Conservation (phyloP, 1,284 basidiomycete genomes). For the Sphagnurus paluster region DNA sequence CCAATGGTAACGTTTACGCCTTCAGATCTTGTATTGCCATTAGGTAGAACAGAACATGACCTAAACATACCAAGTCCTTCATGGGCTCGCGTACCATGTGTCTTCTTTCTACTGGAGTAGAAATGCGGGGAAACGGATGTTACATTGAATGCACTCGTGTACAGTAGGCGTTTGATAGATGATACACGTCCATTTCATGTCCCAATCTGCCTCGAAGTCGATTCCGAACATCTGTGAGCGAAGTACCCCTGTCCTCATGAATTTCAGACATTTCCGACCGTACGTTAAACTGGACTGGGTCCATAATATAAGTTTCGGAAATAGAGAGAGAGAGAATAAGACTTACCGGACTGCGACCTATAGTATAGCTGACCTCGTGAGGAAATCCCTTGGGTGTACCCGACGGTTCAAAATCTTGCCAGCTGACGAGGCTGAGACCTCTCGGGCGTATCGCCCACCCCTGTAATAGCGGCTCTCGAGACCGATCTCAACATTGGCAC, state of each 20-base stretch:
- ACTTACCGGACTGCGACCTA: conserved; percentile 12
- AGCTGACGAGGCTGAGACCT: conserved; percentile 7
- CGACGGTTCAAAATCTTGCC: conserved; percentile 15
- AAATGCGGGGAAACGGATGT: no score
- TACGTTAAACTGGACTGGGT: neutral
- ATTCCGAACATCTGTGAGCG: no score
- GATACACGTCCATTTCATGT: no score
- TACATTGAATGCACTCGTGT: neutral
- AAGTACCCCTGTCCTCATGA: neutral
- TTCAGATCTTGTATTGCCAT: no score
- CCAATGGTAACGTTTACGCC: no score
- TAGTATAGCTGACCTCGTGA: conserved; percentile 8
- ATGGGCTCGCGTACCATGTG: no score
- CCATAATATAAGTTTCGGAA: neutral
- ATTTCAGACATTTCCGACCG: no score
- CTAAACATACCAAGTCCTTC: no score
- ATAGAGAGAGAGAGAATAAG: neutral
- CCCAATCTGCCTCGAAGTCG: neutral
- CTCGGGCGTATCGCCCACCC: conserved; percentile 17
- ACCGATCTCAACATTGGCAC: conserved; percentile 18
- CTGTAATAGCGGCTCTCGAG: conserved; percentile 20
- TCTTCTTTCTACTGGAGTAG: no score
- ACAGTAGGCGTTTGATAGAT: neutral
- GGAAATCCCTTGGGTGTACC: conserved; percentile 27
- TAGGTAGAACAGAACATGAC: no score